Base-by-base conservation (phyloP, 257 asterid genomes). In the Forsythia suspensa region DNA sequence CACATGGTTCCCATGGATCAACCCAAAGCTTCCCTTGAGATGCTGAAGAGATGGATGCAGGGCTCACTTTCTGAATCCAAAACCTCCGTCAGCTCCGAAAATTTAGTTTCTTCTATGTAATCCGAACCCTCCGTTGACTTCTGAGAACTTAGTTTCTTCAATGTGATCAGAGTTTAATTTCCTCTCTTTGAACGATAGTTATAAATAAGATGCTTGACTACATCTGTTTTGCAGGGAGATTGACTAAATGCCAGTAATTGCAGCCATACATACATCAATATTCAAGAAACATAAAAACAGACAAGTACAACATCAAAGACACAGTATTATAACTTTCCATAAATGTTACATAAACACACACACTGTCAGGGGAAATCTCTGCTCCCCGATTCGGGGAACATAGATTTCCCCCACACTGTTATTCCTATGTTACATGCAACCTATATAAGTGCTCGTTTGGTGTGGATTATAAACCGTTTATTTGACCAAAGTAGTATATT, bases 1-100 rank as follows among this genome's bases (percentile, higher is more conserved):
- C 98, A 94, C 89, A 94, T 94, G 98, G 98, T 94, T 79, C 98
- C 98, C 18, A 94, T 94, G 98, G 98, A 94, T 85, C 97, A 92
- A 84, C 97, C 98, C 55, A 85, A 90, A 81, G 94, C 97, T 77
- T 86, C 98, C 8, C 72, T 94, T 40, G 95, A 90, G 88, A 94
- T 94, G 98, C 85, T 94, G 84, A 83, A 87, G 86, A 87, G 92
- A 88, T 94, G 98, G 98, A 91, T 86, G 88, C 43, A 81, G 59
- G 93, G 95, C 66, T 87, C 97, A 3, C 97, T 94, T 76, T 77
- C 91, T 12, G 77, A 76, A 70, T 55, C 59, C 29, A 72, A 63
- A 63, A 24, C 38, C 70, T 24, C 39, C 3, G 37, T 61, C 15
- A 29, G 24, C 39, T 63, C 39, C 8, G 70, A 63, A 29, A 63